Percentiles rank a stretch among this genome's conserved stretches.
Conservation (phyloP, 176 grass and related monocot genomes). For the Puya raimondii region DNA sequence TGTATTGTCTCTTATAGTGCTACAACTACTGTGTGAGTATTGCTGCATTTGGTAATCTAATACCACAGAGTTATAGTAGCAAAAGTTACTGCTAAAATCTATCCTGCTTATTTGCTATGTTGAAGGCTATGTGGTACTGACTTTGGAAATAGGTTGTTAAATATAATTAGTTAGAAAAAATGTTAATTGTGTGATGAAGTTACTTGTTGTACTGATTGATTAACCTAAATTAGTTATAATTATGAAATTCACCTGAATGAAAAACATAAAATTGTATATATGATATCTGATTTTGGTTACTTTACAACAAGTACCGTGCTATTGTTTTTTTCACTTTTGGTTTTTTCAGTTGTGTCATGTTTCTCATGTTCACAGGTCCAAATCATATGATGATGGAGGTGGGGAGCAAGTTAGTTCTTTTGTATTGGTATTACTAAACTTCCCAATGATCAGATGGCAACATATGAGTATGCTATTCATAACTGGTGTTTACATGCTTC, state of each 20-base stretch:
- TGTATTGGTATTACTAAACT: conserved; percentile 12
- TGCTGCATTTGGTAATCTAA: too few species aligned
- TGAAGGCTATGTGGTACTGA: too few species aligned
- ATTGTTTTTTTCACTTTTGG: background rate
- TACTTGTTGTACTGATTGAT: too few species aligned
- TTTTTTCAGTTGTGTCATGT: conserved; percentile 15
- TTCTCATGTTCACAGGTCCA: conserved; percentile 44
- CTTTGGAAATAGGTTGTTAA: too few species aligned
- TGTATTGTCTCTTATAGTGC: too few species aligned
- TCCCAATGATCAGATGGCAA: conserved; percentile 15
- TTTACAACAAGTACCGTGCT: background rate
- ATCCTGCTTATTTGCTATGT: too few species aligned
- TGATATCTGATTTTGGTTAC: background rate
- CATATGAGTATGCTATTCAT: conserved; percentile 15
- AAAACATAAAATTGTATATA: background rate
- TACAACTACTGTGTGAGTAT: too few species aligned
- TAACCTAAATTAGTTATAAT: background rate
- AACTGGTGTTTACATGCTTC: conserved; percentile 19
- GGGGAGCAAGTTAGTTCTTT: conserved; percentile 7
- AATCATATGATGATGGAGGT: conserved; percentile 99
- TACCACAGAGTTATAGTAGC: too few species aligned
- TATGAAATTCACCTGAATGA: background rate
- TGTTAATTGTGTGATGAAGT: too few species aligned
- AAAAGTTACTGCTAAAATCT: too few species aligned
- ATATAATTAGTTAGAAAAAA: too few species aligned